Evolutionary conservation across 2,329 filamentous ascomycete genomes (phyloP).

Genomic region (Cytospora paraplurivora): DNA sequence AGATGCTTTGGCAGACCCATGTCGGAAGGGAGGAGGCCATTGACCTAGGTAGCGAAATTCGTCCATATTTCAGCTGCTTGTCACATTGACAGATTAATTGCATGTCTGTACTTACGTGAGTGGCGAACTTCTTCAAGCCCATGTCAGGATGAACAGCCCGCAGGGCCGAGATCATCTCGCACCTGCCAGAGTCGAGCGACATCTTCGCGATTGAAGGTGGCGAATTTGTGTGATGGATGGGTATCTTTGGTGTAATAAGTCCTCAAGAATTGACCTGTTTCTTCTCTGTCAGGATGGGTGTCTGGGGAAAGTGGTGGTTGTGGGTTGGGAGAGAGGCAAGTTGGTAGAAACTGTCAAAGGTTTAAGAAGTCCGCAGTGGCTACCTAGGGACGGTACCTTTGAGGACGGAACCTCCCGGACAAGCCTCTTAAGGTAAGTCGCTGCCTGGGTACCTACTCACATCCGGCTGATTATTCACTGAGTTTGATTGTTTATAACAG

Average conservation of each 20-base stretch:
- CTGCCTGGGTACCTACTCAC: no score
- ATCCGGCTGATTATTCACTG: no score
- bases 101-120: neutral
- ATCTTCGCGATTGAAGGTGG: neutral
- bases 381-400: no score
- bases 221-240: no score
- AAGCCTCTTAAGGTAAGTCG: no score
- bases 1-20: neutral
- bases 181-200: neutral
- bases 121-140: constrained; percentile 6
- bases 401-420: no score
- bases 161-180: constrained; percentile 2
- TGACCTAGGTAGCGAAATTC: neutral
- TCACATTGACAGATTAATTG: neutral
- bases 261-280: neutral
- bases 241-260: neutral
- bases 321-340: no score
- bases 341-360: no score
- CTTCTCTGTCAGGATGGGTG: neutral
- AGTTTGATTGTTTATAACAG: no score
- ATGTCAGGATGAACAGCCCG: neutral
- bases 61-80: neutral
- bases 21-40: constrained; percentile 6
- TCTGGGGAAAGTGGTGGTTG: no score
- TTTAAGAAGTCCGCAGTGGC: no score